Percentiles rank a stretch among this genome's conserved stretches.
Evolutionary conservation across 495 filamentous ascomycete species (phyloP).

Genomic region (Melanomma pulvis-pyrius): DNA sequence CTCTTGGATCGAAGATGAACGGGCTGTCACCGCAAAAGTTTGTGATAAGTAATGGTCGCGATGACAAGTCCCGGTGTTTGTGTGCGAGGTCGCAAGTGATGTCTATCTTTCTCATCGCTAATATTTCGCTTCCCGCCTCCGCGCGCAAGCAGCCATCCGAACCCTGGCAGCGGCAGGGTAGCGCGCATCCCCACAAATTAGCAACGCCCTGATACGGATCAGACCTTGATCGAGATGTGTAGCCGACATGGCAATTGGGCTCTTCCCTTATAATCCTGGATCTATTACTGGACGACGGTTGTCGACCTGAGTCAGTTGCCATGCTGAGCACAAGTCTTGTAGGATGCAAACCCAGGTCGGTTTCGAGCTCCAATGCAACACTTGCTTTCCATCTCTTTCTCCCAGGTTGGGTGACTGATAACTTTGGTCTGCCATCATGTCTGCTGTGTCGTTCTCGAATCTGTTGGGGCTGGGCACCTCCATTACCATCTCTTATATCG

Average conservation of each 20-base stretch:
- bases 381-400: background rate
- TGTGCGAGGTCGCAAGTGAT: background rate
- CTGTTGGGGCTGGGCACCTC: background rate
- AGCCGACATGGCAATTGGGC: background rate
- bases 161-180: background rate
- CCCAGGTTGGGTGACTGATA: background rate
- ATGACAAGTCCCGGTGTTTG: background rate
- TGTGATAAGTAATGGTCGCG: background rate
- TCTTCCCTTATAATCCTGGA: background rate
- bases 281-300: background rate
- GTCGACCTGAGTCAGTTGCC: background rate
- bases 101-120: background rate
- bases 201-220: background rate
- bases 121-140: background rate
- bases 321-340: background rate
- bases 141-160: background rate
- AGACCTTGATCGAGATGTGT: background rate
- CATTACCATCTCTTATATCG: background rate
- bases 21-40: background rate
- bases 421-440: background rate
- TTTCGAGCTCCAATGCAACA: background rate
- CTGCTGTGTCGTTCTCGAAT: background rate
- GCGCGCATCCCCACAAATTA: background rate
- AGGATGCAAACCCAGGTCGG: background rate
- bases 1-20: background rate